These are phyloP conservation scores for Leccinum huronense DNA, from an alignment of 1,284 basidiomycete genomes.

Conservation along the genomic window DNA sequence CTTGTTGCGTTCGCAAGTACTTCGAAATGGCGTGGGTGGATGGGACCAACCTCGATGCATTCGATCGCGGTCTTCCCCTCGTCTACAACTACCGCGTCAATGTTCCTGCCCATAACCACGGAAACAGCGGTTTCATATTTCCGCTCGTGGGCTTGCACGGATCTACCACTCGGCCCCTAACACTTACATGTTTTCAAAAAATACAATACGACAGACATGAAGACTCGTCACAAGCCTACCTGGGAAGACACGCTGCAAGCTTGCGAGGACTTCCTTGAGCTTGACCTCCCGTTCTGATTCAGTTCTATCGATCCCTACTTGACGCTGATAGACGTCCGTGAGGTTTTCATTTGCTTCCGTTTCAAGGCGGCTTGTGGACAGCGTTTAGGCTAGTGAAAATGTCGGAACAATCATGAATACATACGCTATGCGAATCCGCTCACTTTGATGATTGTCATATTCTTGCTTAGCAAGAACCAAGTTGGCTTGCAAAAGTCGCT, in stretches of 20 bases:
- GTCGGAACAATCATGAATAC: constrained; percentile 27
- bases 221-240: constrained; percentile 41
- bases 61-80: constrained; percentile 96
- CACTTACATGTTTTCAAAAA: constrained; percentile 48
- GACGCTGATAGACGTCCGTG: constrained; percentile 78
- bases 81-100: constrained; percentile 95
- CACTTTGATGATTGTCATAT: constrained; percentile 71
- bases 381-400: not conserved
- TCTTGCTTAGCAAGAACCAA: constrained; percentile 64
- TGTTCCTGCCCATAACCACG: constrained; percentile 92
- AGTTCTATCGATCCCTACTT: constrained; percentile 82
- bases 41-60: constrained; percentile 79
- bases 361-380: constrained; percentile 71
- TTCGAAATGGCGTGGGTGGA: constrained; percentile 31
- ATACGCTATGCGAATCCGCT: constrained; percentile 70
- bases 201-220: too few relatives aligned
- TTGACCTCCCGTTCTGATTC: constrained; percentile 84
- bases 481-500: constrained; percentile 49
- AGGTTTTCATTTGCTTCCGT: constrained; percentile 91
- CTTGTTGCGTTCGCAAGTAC: constrained; percentile 95
- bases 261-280: constrained; percentile 77
- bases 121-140: constrained; percentile 95
- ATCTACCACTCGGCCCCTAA: constrained; percentile 88
- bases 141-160: constrained; percentile 88
- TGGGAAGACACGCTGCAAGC: constrained; percentile 85